phyloP scores from a whole-genome alignment of 2,329 filamentous ascomycete species.

The Ophiosphaerella herpotricha region DNA sequence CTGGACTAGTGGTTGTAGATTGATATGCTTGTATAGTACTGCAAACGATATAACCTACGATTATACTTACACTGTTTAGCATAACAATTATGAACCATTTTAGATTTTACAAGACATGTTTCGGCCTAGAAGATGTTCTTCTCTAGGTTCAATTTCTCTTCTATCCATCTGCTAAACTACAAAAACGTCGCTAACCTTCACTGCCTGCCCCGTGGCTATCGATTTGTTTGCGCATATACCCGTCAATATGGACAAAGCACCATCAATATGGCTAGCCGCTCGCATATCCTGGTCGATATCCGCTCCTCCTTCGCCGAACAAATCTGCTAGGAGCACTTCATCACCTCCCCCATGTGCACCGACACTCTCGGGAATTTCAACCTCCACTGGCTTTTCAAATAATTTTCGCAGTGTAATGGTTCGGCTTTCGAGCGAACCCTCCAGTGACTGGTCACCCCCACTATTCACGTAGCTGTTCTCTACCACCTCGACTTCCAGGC shows the following conservation, averaged over 20 bases:
- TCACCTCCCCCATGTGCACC: constrained; percentile 67
- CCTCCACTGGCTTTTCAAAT: constrained; percentile 61
- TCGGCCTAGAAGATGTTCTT: too few species aligned
- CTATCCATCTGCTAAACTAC: constrained; percentile 8
- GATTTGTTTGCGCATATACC: constrained; percentile 64
- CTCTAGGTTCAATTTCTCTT: too few species aligned
- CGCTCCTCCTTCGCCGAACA: constrained; percentile 59
- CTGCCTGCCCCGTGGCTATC: constrained; percentile 61
- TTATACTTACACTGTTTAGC: too few species aligned
- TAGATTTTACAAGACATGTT: too few species aligned
- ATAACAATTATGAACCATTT: too few species aligned
- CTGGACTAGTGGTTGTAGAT: too few species aligned
- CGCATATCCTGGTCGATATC: constrained; percentile 55
- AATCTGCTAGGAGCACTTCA: constrained; percentile 59
- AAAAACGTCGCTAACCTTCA: constrained; percentile 59
- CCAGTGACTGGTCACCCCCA: constrained; percentile 61
- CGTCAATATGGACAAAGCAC: constrained; percentile 63
- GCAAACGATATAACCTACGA: too few species aligned
- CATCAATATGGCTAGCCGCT: constrained; percentile 63
- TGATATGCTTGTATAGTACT: too few species aligned
- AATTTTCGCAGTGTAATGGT: constrained; percentile 58
- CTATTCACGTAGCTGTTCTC: constrained; percentile 65
- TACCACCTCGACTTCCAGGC: constrained; percentile 65
- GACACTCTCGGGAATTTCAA: constrained; percentile 57
- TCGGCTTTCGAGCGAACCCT: constrained; percentile 58